phyloP scores from a whole-genome alignment of 1,284 basidiomycete genomes.

The Malassezia slooffiae region DNA sequence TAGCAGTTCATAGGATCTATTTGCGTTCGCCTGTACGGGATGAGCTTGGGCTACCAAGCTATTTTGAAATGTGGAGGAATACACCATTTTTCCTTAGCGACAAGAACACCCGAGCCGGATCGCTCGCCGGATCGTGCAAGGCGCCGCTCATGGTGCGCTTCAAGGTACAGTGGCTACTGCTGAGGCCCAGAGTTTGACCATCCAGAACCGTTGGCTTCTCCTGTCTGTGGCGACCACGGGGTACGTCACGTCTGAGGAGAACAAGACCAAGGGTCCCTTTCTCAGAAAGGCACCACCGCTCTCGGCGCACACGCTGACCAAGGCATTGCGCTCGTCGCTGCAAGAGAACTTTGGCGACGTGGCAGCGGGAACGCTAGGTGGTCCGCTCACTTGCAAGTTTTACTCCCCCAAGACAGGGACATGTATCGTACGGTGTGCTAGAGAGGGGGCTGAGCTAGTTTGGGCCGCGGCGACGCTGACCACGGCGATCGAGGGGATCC shows the following conservation, averaged over 20 bases:
- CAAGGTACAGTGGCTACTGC: conserved; percentile 2
- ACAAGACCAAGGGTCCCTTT: too few relatives aligned
- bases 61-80: too few relatives aligned
- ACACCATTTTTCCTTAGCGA: too few relatives aligned
- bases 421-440: conserved; percentile 10
- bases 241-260: too few relatives aligned
- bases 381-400: conserved; percentile 13
- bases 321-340: conserved; percentile 10
- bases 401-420: conserved; percentile 11
- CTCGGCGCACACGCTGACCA: conserved; percentile 6
- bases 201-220: conserved; percentile 14
- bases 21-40: too few relatives aligned
- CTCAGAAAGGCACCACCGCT: neutral
- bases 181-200: neutral
- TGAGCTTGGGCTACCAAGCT: too few relatives aligned
- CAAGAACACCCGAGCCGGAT: too few relatives aligned
- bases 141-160: conserved; percentile 15
- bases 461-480: conserved; percentile 13
- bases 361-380: conserved; percentile 4
- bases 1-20: too few relatives aligned
- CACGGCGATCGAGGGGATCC: conserved; percentile 4
- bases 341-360: conserved; percentile 14
- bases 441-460: conserved; percentile 11
- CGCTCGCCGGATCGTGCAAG: too few relatives aligned
- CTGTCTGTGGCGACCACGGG: neutral